These are phyloP conservation scores for Cucurbitaria berberidis DNA, from an alignment of 2,329 filamentous ascomycete genomes.

Conservation along the genomic window DNA sequence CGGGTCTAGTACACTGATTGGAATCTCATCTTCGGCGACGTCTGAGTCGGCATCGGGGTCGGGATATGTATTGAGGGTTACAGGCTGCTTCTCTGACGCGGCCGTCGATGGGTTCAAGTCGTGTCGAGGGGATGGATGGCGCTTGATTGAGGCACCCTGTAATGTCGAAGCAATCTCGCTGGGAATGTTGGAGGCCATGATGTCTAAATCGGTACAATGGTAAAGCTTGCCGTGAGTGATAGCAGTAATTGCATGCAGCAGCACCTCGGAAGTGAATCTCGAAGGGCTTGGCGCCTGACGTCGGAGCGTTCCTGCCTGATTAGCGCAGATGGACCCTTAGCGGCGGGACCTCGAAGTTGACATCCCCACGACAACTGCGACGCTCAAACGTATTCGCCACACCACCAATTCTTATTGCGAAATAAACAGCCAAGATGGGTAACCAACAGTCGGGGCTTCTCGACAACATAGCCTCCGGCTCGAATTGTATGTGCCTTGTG, in stretches of 20 bases:
- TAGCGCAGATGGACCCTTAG: constrained; percentile 23
- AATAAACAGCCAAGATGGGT: constrained; percentile 52
- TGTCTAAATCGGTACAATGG: constrained; percentile 1
- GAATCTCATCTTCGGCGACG: constrained; percentile 70
- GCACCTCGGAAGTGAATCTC: constrained; percentile 18
- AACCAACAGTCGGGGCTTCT: constrained; percentile 72
- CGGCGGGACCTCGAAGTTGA: constrained; percentile 24
- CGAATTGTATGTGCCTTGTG: constrained; percentile 75
- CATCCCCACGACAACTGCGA: constrained; percentile 29
- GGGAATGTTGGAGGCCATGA: constrained; percentile 64
- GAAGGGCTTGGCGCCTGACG: constrained; percentile 32
- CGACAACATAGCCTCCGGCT: constrained; percentile 94
- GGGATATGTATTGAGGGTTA: constrained; percentile 50
- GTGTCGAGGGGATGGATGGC: constrained; percentile 70
- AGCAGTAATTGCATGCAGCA: constrained; percentile 4
- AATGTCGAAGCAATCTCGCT: constrained; percentile 77
- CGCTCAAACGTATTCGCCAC: constrained; percentile 21
- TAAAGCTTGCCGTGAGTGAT: not conserved
- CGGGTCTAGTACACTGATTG: constrained; percentile 67
- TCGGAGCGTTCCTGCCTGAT: constrained; percentile 17
- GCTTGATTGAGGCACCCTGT: constrained; percentile 80
- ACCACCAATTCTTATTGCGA: constrained; percentile 14
- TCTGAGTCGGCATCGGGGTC: constrained; percentile 55
- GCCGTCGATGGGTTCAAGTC: constrained; percentile 83
- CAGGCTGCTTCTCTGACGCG: constrained; percentile 69